These are phyloP conservation scores for Dalechampia spathulata DNA, from an alignment of 441 rosid genomes.

Conservation along the genomic window DNA sequence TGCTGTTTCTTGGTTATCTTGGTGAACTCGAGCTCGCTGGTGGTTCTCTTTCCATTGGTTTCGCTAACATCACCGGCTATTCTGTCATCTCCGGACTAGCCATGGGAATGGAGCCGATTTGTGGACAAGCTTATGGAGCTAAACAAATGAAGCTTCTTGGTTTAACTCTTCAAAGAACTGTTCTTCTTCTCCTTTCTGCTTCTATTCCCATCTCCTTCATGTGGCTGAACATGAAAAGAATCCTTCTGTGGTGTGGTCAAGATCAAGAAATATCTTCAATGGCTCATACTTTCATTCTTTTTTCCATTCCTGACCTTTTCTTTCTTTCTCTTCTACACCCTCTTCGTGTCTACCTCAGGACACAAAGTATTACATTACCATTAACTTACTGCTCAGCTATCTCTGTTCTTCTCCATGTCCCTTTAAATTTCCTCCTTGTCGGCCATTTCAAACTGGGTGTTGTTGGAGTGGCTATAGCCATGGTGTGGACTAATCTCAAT, in stretches of 20 bases:
- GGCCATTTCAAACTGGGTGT: slow-evolving; percentile 71
- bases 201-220: slow-evolving; percentile 74
- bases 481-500: slow-evolving; percentile 86
- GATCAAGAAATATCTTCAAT: slow-evolving; percentile 66
- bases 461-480: slow-evolving; percentile 79
- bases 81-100: slow-evolving; percentile 95
- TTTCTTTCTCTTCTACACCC: slow-evolving; percentile 91
- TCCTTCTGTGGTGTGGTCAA: slow-evolving; percentile 80
- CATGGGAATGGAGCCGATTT: slow-evolving; percentile 99
- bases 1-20: slow-evolving; percentile 89
- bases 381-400: slow-evolving; percentile 84
- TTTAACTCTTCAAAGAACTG: slow-evolving; percentile 82
- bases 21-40: slow-evolving; percentile 96
- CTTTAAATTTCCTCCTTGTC: slow-evolving; percentile 67
- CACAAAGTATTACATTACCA: slow-evolving; percentile 84
- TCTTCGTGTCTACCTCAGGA: slow-evolving; percentile 69
- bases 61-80: slow-evolving; percentile 97
- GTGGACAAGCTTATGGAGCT: slow-evolving; percentile 96
- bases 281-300: slow-evolving; percentile 69
- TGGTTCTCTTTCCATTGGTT: slow-evolving; percentile 89
- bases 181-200: slow-evolving; percentile 77
- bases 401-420: slow-evolving; percentile 77
- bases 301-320: slow-evolving; percentile 82
- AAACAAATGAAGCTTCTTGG: slow-evolving; percentile 83
- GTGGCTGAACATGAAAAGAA: slow-evolving; percentile 68